Conservation (phyloP, 1,284 basidiomycete species). For the Agroathelia rolfsii region DNA sequence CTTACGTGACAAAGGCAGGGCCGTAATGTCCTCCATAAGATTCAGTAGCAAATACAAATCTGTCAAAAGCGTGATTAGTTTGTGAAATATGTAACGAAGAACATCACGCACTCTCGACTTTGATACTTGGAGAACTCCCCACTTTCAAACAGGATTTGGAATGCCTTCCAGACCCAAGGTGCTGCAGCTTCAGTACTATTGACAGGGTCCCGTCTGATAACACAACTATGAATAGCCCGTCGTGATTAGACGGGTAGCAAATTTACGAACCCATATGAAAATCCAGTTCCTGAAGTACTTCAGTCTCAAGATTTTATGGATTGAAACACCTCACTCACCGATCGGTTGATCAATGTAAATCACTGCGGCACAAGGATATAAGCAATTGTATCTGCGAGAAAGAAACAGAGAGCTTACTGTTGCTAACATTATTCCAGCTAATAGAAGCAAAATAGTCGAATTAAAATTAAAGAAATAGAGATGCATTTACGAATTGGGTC, state of each 20-base stretch:
- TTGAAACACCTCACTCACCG: too few relatives aligned
- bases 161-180: conserved; percentile 47
- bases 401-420: conserved; percentile 30
- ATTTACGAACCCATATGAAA: conserved; percentile 58
- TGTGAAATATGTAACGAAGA: conserved; percentile 2
- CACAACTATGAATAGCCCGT: too few relatives aligned
- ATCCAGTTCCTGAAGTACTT: too few relatives aligned
- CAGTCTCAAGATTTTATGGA: too few relatives aligned
- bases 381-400: conserved; percentile 1
- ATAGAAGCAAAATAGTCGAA: too few relatives aligned
- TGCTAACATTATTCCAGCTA: conserved; percentile 64
- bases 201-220: conserved; percentile 36
- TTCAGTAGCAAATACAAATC: conserved; percentile 56
- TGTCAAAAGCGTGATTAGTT: conserved; percentile 13
- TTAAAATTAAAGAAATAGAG: conserved; percentile 7
- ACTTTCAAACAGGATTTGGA: conserved; percentile 63
- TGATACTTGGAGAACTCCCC: conserved; percentile 46
- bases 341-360: conserved; percentile 74
- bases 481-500: neutral
- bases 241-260: too few relatives aligned
- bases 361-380: conserved; percentile 29
- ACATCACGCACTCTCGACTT: conserved; percentile 37
- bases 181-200: conserved; percentile 46
- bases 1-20: conserved; percentile 50
- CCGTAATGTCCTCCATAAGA: conserved; percentile 66